phyloP scores from a whole-genome alignment of 2,329 filamentous ascomycete genomes.

The Paracamarosporium sp. region DNA sequence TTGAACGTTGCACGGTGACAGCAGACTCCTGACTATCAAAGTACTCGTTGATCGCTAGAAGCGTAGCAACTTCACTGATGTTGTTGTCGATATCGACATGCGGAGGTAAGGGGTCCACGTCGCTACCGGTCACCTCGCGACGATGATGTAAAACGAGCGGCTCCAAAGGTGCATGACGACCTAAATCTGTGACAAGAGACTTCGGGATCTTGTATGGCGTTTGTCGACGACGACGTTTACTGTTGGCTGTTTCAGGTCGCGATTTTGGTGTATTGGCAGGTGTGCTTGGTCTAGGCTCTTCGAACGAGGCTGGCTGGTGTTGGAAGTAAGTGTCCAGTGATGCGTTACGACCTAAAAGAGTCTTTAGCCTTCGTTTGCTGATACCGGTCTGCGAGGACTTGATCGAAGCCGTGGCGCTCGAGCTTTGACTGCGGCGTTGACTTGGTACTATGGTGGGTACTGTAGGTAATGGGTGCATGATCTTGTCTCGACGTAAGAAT shows the following conservation, averaged over 20 bases:
- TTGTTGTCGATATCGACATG: constrained; percentile 30
- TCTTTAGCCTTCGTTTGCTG: constrained; percentile 7
- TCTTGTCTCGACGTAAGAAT: neutral
- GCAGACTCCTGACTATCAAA: constrained; percentile 16
- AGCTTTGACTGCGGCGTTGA: constrained; percentile 1
- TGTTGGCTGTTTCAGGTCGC: constrained; percentile 9
- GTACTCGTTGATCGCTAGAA: constrained; percentile 38
- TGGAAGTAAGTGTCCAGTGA: neutral
- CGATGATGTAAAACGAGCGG: constrained; percentile 34
- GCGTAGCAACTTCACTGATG: constrained; percentile 29
- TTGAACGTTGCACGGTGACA: neutral
- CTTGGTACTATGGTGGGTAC: neutral
- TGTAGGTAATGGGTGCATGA: neutral
- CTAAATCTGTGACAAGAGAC: constrained; percentile 8
- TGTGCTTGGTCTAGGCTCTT: neutral
- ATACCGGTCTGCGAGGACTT: constrained; percentile 4
- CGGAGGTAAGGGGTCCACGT: constrained; percentile 25
- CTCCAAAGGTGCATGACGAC: constrained; percentile 34
- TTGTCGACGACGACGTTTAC: constrained; percentile 34
- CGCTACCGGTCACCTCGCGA: constrained; percentile 26
- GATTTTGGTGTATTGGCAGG: neutral
- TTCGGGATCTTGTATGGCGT: constrained; percentile 29
- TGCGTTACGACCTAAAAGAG: neutral
- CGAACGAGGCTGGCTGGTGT: neutral
- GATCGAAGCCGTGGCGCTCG: constrained; percentile 1